Evolutionary conservation across 2,329 filamentous ascomycete genomes (phyloP).

Genomic region (Fusarium anguioides): DNA sequence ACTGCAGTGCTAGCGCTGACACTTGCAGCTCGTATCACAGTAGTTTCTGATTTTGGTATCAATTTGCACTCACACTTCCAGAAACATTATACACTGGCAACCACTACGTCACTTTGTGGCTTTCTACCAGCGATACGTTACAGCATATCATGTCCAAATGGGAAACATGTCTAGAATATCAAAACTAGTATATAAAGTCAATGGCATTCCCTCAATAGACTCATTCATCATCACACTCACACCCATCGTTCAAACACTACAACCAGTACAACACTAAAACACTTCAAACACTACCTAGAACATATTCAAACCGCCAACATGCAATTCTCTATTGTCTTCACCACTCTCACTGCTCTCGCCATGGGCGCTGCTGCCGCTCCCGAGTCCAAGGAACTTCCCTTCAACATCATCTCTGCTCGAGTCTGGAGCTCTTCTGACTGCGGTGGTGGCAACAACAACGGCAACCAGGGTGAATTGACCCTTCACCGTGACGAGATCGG

Average conservation of each 20-base stretch:
- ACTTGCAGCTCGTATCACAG: background rate
- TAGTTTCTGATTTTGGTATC: background rate
- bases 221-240: background rate
- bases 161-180: background rate
- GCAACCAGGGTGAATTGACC: conserved; percentile 15
- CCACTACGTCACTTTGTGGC: background rate
- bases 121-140: background rate
- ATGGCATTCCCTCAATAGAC: background rate
- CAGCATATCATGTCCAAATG: background rate
- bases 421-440: conserved; percentile 16
- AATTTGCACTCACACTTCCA: background rate
- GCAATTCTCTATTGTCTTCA: conserved; percentile 9
- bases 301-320: background rate
- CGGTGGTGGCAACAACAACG: conserved; percentile 3
- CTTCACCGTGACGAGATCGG: conserved; percentile 3
- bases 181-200: background rate
- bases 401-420: conserved; percentile 21
- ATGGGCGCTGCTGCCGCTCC: conserved; percentile 11
- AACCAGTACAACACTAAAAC: background rate
- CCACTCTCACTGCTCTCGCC: conserved; percentile 1
- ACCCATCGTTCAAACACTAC: background rate
- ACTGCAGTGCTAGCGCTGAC: conserved; percentile 6
- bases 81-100: background rate
- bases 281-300: background rate
- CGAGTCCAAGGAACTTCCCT: background rate